Base-by-base conservation (phyloP, 2,329 filamentous ascomycete species). In the Cytospora chrysosperma region DNA sequence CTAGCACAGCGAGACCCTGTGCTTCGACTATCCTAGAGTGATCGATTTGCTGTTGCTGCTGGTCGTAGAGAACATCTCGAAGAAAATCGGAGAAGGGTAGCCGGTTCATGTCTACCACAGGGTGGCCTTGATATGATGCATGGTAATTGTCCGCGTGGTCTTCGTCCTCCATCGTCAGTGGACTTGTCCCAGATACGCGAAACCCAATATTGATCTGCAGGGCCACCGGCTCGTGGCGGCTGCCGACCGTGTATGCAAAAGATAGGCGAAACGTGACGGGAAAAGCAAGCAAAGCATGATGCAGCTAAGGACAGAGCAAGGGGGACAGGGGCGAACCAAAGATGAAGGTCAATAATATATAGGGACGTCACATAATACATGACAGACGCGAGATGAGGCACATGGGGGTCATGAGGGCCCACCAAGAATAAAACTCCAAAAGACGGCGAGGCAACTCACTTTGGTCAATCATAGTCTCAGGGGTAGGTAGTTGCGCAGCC, bases 21-120 rank as follows among this genome's bases (percentile, higher is more conserved):
- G 72, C 69, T 61, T 78, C 77, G n/a, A 71, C 71, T 3, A 75
- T 63, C 59, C 73, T 76, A n/a, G 72, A 67, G 9, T 73, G 65
- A 27, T 77, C 54, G 1, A 76, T 73, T 43, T 79, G 54, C 10
- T 62, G 59, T 34, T 59, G 57, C 21, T 60, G 62, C 27, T 64
- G 62, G 28, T 82, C 77, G 61, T 80, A 83, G 19, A 85, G 73
- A 15, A 84, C 76, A 50, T 82, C 79, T 8, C 79, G 78, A 17
- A 85, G 71, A 56, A 84, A 84, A 57, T 82, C 80, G 21, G 78
- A 77, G 66, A 84, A 83, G 1, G 79, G 78, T 19, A 77, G 69
- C 27, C 74, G 74, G 30, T 72, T 68, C 56, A 76, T 71, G 40
- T 76, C 73, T 50, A 74, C 61, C 54, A 68, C 55, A 21, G 28